A percentile compares a stretch with the other conserved stretches of the same genome.
Evolutionary conservation across 495 filamentous ascomycete species (phyloP).

Genomic region (Lasiosphaeris hirsuta): DNA sequence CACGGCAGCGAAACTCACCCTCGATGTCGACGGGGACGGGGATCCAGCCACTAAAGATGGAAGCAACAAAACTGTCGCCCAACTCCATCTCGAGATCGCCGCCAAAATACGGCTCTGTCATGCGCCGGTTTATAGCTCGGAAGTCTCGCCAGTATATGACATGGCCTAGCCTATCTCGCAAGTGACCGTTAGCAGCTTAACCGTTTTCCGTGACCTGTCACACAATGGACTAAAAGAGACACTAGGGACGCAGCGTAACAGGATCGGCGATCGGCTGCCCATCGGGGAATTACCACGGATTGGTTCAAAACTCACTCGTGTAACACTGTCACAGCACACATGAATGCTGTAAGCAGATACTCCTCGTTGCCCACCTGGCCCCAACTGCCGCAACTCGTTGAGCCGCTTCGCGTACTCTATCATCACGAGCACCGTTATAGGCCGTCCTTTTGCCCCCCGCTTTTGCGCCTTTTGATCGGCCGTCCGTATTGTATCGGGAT

Average conservation of each 20-base stretch:
- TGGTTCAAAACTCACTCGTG: constrained; percentile 34
- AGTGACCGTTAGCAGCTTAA: constrained; percentile 1
- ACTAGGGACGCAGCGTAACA: neutral
- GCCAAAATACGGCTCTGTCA: constrained; percentile 40
- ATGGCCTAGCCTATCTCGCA: constrained; percentile 32
- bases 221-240: neutral
- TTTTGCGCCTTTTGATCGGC: constrained; percentile 22
- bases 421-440: constrained; percentile 31
- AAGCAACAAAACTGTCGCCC: constrained; percentile 37
- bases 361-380: constrained; percentile 33
- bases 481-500: constrained; percentile 25
- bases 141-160: constrained; percentile 39
- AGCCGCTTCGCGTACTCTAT: constrained; percentile 32
- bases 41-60: constrained; percentile 38
- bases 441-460: constrained; percentile 9
- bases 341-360: constrained; percentile 38
- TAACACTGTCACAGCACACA: constrained; percentile 37
- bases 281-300: neutral
- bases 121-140: constrained; percentile 27
- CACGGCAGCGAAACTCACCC: constrained; percentile 1
- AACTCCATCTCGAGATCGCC: constrained; percentile 41
- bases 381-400: constrained; percentile 23
- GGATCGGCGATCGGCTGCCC: neutral
- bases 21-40: constrained; percentile 30
- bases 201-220: neutral